phyloP scores from a whole-genome alignment of 495 filamentous ascomycete genomes.

The Cercophora samala region DNA sequence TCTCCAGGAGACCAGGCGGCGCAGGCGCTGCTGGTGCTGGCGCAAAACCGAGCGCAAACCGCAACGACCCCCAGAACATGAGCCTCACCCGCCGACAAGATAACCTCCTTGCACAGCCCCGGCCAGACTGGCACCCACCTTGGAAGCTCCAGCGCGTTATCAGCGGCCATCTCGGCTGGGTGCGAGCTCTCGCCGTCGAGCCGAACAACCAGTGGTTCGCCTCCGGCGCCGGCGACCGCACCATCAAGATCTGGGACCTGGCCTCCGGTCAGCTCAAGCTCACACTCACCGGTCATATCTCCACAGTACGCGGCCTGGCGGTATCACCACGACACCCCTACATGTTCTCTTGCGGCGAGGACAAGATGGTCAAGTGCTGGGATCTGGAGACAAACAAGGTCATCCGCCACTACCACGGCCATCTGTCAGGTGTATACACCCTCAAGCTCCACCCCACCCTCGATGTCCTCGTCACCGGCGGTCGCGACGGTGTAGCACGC shows the following conservation, averaged over 20 bases:
- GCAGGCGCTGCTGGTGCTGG: not conserved
- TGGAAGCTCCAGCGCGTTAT: constrained; percentile 99
- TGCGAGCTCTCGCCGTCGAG: constrained; percentile 84
- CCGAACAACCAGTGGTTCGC: constrained; percentile 98
- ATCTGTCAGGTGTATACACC: constrained; percentile 94
- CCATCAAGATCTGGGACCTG: constrained; percentile 98
- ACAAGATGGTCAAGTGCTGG: constrained; percentile 99
- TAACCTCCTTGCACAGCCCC: constrained; percentile 61
- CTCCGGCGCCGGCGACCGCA: constrained; percentile 91
- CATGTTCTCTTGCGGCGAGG: constrained; percentile 95
- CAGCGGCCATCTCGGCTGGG: constrained; percentile 95
- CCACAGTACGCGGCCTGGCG: constrained; percentile 88
- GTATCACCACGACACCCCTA: constrained; percentile 95
- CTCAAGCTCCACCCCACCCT: constrained; percentile 87
- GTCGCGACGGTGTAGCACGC: constrained; percentile 86
- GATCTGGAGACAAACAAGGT: constrained; percentile 98
- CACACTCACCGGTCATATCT: constrained; percentile 95
- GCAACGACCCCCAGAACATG: constrained; percentile 31
- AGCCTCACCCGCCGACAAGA: constrained; percentile 66
- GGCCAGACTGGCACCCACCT: constrained; percentile 91
- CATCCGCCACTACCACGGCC: constrained; percentile 97
- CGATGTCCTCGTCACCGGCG: constrained; percentile 91
- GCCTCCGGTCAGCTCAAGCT: constrained; percentile 77
- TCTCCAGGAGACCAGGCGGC: constrained; percentile 36
- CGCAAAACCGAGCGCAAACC: constrained; percentile 18